A percentile compares a stretch with the other conserved stretches of the same genome.
Evolutionary conservation across 306 rosid species (phyloP).

Genomic region (Morella rubra): DNA sequence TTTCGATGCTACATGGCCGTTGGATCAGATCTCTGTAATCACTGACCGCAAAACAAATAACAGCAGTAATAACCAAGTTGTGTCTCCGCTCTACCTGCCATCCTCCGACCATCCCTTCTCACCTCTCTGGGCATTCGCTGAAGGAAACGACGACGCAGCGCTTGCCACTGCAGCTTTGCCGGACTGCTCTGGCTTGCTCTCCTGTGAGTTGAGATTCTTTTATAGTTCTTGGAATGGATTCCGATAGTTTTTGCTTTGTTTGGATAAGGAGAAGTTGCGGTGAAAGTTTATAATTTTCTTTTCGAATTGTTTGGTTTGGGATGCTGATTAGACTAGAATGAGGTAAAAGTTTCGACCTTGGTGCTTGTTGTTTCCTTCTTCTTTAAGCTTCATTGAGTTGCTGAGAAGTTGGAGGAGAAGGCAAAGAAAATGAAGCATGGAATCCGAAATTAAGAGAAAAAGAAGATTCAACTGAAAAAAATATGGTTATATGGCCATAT

Average conservation of each 20-base stretch:
- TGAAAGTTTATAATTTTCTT: neutral
- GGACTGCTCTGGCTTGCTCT: slow-evolving; percentile 38
- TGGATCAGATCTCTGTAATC: slow-evolving; percentile 58
- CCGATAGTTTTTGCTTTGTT: neutral
- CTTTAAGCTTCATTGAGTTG: neutral
- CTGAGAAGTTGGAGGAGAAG: neutral
- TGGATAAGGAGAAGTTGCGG: neutral
- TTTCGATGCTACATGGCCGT: slow-evolving; percentile 78
- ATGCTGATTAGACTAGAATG: neutral
- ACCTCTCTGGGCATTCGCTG: slow-evolving; percentile 69
- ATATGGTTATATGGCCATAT: neutral
- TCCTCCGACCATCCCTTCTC: slow-evolving; percentile 57
- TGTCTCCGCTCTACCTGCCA: slow-evolving; percentile 58
- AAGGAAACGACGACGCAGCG: slow-evolving; percentile 39
- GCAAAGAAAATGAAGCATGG: neutral
- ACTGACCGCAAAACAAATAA: slow-evolving; percentile 15
- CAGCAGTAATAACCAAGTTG: slow-evolving; percentile 17
- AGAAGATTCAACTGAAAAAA: neutral
- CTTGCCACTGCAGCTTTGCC: slow-evolving; percentile 38
- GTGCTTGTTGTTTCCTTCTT: neutral
- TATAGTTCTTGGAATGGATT: neutral
- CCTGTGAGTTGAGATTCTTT: slow-evolving; percentile 46
- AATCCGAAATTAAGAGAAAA: neutral
- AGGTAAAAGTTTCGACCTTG: neutral
- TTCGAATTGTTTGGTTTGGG: neutral